Evolutionary conservation across 2,329 filamentous ascomycete genomes (phyloP).

Genomic region (Botrytis fragariae): DNA sequence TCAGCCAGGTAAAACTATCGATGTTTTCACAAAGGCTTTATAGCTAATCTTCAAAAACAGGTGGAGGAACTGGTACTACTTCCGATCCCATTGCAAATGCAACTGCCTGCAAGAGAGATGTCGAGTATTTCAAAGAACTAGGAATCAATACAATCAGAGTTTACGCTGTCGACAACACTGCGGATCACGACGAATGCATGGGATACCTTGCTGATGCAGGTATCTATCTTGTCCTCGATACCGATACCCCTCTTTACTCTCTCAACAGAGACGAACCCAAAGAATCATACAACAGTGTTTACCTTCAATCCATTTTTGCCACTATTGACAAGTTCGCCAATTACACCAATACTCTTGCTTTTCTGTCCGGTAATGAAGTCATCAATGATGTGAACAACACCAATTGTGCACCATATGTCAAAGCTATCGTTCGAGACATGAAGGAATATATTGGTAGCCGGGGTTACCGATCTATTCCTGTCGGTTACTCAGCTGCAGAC

Average conservation of each 20-base stretch:
- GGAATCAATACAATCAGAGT: slow-evolving; percentile 71
- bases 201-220: slow-evolving; percentile 61
- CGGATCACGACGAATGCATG: slow-evolving; percentile 69
- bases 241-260: slow-evolving; percentile 69
- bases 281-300: slow-evolving; percentile 65
- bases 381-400: slow-evolving; percentile 54
- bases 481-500: slow-evolving; percentile 63
- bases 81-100: slow-evolving; percentile 64
- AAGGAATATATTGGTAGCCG: slow-evolving; percentile 51
- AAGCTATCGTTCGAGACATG: slow-evolving; percentile 58
- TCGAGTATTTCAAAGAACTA: slow-evolving; percentile 64
- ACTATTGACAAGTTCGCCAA: slow-evolving; percentile 66
- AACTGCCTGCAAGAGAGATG: slow-evolving; percentile 60
- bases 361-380: slow-evolving; percentile 60
- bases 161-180: slow-evolving; percentile 70
- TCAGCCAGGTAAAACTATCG: slow-evolving; percentile 45
- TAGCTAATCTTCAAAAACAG: slow-evolving; percentile 7
- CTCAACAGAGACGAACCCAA: slow-evolving; percentile 60
- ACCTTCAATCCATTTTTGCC: slow-evolving; percentile 69
- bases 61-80: slow-evolving; percentile 48
- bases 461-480: slow-evolving; percentile 51
- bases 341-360: slow-evolving; percentile 67
- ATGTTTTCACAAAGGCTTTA: not conserved
- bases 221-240: slow-evolving; percentile 71
- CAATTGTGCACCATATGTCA: slow-evolving; percentile 53